Conservation (phyloP, 2,329 filamentous ascomycete species). For the Oidium heveae region DNA sequence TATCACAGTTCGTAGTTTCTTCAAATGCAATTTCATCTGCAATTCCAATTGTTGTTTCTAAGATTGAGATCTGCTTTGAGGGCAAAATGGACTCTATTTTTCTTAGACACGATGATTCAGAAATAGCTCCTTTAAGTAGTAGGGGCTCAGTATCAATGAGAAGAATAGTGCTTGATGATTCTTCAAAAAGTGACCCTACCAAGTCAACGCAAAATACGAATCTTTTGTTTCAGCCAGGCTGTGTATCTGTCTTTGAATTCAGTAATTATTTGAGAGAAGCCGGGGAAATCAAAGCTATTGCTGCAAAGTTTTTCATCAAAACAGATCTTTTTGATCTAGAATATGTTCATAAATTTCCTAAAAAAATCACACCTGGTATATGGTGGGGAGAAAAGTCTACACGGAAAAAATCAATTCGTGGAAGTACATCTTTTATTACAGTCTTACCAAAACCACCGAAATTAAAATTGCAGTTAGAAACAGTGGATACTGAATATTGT, state of each 20-base stretch:
- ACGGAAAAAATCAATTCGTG: slow-evolving; percentile 22
- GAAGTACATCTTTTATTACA: slow-evolving; percentile 31
- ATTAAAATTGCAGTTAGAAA: slow-evolving; percentile 45
- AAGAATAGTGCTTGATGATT: slow-evolving; percentile 7
- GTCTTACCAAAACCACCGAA: slow-evolving; percentile 82
- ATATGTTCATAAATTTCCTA: slow-evolving; percentile 31
- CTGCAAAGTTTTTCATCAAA: slow-evolving; percentile 35
- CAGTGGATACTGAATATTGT: slow-evolving; percentile 49
- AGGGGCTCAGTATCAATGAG: slow-evolving; percentile 3
- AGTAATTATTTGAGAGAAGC: slow-evolving; percentile 54
- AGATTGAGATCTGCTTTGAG: slow-evolving; percentile 27
- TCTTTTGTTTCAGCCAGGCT: slow-evolving; percentile 38
- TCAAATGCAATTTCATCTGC: slow-evolving; percentile 30
- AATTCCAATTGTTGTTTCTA: slow-evolving; percentile 24
- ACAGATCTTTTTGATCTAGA: slow-evolving; percentile 40
- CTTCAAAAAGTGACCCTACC: slow-evolving; percentile 12
- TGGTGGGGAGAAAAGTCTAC: slow-evolving; percentile 25
- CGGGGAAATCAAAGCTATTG: slow-evolving; percentile 44
- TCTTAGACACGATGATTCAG: neutral
- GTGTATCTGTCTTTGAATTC: slow-evolving; percentile 46
- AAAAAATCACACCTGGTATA: slow-evolving; percentile 18
- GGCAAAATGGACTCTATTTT: slow-evolving; percentile 30
- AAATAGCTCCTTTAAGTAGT: slow-evolving; percentile 14
- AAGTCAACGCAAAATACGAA: slow-evolving; percentile 29
- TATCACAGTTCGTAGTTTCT: slow-evolving; percentile 29